Conservation (phyloP, 495 filamentous ascomycete species). For the Podospora bellae-mahoneyi region DNA sequence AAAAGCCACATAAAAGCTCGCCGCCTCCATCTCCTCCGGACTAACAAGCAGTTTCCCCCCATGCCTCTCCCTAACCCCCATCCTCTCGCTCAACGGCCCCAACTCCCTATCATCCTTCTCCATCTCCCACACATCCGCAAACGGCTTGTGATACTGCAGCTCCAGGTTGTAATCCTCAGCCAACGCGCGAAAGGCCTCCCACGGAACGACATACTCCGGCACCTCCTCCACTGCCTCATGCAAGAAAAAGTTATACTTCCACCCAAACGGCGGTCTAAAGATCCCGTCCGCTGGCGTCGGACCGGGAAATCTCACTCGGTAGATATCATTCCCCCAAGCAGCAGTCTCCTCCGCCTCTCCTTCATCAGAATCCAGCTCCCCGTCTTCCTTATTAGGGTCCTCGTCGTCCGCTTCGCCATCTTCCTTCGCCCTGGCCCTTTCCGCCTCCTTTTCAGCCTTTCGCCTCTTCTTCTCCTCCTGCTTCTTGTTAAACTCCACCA, state of each 20-base stretch:
- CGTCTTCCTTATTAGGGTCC: constrained; percentile 36
- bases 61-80: constrained; percentile 78
- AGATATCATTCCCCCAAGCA: constrained; percentile 91
- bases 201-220: constrained; percentile 96
- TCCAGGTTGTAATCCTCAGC: constrained; percentile 97
- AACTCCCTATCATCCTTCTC: constrained; percentile 78
- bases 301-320: constrained; percentile 81
- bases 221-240: constrained; percentile 94
- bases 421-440: constrained; percentile 23
- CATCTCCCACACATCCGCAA: constrained; percentile 84
- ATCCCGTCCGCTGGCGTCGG: constrained; percentile 72
- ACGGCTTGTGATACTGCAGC: constrained; percentile 83
- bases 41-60: constrained; percentile 66
- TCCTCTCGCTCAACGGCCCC: constrained; percentile 81
- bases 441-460: constrained; percentile 21
- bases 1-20: constrained; percentile 85
- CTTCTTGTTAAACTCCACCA: constrained; percentile 58
- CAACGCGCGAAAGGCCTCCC: constrained; percentile 92
- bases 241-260: constrained; percentile 95
- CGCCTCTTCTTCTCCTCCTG: constrained; percentile 52
- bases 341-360: constrained; percentile 52
- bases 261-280: constrained; percentile 92
- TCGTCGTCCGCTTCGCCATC: constrained; percentile 12
- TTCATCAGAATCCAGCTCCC: constrained; percentile 46
- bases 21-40: constrained; percentile 83